Percentiles rank a stretch among this genome's conserved stretches.
Evolutionary conservation across 2,329 filamentous ascomycete genomes (phyloP).

Genomic region (Aspergillus costaricaensis): DNA sequence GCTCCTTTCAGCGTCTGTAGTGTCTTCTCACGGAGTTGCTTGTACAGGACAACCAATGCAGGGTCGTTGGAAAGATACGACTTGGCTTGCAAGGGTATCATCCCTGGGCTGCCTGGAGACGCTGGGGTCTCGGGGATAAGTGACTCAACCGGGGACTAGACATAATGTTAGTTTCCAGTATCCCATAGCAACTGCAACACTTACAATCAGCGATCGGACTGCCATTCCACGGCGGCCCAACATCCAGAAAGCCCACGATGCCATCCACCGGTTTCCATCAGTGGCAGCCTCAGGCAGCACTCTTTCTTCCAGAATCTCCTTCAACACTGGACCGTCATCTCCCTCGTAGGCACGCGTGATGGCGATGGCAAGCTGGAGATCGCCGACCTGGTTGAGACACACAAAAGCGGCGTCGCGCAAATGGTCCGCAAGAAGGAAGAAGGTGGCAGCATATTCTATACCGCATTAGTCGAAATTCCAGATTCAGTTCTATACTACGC

Average conservation of each 20-base stretch:
- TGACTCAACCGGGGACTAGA: conserved; percentile 72
- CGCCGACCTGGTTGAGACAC: conserved; percentile 81
- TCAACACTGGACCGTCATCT: conserved; percentile 73
- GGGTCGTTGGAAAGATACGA: conserved; percentile 89
- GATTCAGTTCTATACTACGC: conserved; percentile 28
- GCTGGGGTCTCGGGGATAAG: conserved; percentile 54
- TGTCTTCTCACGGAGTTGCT: conserved; percentile 77
- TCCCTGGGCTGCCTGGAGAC: conserved; percentile 65
- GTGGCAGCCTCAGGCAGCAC: conserved; percentile 75
- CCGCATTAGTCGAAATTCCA: conserved; percentile 6
- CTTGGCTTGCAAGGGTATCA: conserved; percentile 63
- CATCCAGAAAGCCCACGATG: conserved; percentile 96
- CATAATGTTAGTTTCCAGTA: neutral
- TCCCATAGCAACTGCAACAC: conserved; percentile 28
- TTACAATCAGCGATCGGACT: conserved; percentile 77
- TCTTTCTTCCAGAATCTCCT: conserved; percentile 73
- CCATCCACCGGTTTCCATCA: conserved; percentile 88
- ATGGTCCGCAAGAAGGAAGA: conserved; percentile 87
- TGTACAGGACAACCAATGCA: conserved; percentile 81
- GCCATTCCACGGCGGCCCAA: conserved; percentile 79
- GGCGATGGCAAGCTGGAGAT: conserved; percentile 85
- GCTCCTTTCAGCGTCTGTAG: conserved; percentile 84
- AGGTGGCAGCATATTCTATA: conserved; percentile 89
- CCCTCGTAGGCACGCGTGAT: conserved; percentile 87
- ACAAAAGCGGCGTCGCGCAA: conserved; percentile 83